Base-by-base conservation (phyloP, 2,329 filamentous ascomycete species). In the Dactylellina drechsleri region DNA sequence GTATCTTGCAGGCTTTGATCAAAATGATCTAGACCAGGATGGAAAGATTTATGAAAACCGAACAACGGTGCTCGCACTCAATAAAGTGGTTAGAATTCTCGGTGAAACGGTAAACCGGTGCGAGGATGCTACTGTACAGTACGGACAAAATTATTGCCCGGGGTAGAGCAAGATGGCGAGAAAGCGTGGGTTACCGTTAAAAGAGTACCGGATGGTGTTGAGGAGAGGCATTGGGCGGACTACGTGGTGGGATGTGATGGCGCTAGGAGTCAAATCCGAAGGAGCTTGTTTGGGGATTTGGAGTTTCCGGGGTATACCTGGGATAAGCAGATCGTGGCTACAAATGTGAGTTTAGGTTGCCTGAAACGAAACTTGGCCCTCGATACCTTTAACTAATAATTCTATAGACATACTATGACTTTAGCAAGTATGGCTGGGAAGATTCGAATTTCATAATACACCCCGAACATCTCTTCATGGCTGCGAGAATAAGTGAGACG, bases 391-490 rank as follows among this genome's bases (percentile, higher is more conserved):
- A 18, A 13, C 52, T 41, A 40, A 70, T 45, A 12, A 76, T 12
- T 2, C 7, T 68, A 36, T 74, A 89, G 87, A 86, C 87, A 10
- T 89, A 89, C 79, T 88, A 89, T 73, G 86, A 88, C 77, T 88
- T 89, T 70, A 82, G 83, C 5, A 85, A 85, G 75, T 87, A 84
- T 77, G 84, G 83, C 26, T 88, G 83, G 77, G 81, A 83, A 65
- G 86, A 89, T 77, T 84, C 84, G 12, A 88, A 88, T 79, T 89
- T 89, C 79, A 86, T 88, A 76, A 83, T 89, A 36, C 84, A 90
- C 77, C 87, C 87, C 0, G 85, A 87, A 20, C 83, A 90, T 78
- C 89, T 86, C 80, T 83, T 87, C 82, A 88, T 90, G 87, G 87
- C 86, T 1, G 87, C 88, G 1, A 85, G 83, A 49, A 86, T 90